Conservation (phyloP, 176 grass and related monocot genomes). For the Musa troglodytarum region DNA sequence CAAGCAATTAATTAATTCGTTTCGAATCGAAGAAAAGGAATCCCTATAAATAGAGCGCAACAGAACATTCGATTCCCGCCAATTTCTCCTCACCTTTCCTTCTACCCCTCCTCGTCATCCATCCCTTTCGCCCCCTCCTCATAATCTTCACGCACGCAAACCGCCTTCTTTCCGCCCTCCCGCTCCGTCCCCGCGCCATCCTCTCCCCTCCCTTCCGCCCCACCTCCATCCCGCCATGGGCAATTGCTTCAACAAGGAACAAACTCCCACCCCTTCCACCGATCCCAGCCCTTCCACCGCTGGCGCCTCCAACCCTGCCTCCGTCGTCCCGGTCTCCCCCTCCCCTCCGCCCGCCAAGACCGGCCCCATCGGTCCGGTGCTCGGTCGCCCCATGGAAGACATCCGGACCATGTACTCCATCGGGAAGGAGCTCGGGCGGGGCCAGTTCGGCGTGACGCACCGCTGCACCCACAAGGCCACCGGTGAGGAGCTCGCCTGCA, state of each 20-base stretch:
- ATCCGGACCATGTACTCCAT: neutral
- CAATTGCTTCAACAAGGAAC: neutral
- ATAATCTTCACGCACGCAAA: neutral
- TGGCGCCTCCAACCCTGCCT: neutral
- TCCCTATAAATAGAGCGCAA: neutral
- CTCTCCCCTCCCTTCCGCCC: neutral
- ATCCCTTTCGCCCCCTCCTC: neutral
- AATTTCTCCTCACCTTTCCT: neutral
- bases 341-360: neutral
- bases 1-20: too few relatives aligned
- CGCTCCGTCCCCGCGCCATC: neutral
- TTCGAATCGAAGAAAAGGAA: too few relatives aligned
- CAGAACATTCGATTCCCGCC: neutral
- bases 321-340: neutral
- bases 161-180: neutral
- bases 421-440: neutral
- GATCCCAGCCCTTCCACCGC: neutral
- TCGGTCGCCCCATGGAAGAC: neutral
- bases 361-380: neutral
- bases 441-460: neutral
- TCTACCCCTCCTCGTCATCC: neutral
- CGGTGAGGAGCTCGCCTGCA: neutral
- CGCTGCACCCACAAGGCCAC: neutral
- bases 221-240: neutral
- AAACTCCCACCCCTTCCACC: neutral